Conservation (phyloP, 1,139 yeast species). For the Zygosaccharomyces sapae region DNA sequence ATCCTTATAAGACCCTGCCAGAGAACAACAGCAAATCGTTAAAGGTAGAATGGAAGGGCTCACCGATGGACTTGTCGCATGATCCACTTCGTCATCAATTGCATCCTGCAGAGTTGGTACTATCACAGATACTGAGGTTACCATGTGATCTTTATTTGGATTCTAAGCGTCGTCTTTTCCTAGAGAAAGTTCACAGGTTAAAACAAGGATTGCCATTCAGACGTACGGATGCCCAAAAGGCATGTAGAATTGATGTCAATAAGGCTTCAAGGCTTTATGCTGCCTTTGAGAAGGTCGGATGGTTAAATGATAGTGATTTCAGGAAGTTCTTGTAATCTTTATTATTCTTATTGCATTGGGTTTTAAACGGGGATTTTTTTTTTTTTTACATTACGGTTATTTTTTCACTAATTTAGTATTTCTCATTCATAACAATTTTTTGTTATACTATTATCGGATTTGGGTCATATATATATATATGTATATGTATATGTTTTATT, state of each 20-base stretch:
- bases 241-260: constrained; percentile 94
- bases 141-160: constrained; percentile 87
- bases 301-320: constrained; percentile 82
- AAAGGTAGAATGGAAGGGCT: constrained; percentile 96
- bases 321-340: constrained; percentile 42
- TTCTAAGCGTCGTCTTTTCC: constrained; percentile 84
- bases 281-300: constrained; percentile 91
- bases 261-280: constrained; percentile 91
- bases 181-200: constrained; percentile 78
- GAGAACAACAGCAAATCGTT: constrained; percentile 62
- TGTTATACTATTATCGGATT: constrained; percentile 1
- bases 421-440: not conserved
- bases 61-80: constrained; percentile 80
- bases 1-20: constrained; percentile 55
- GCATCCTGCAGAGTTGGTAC: constrained; percentile 86
- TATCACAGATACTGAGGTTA: constrained; percentile 81
- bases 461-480: constrained; percentile 3
- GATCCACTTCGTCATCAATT: constrained; percentile 71
- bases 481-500: not conserved
- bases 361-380: not conserved
- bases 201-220: constrained; percentile 78
- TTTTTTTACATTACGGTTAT: not conserved
- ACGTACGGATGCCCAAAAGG: constrained; percentile 98
- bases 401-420: not conserved
- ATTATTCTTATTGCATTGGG: not conserved